A percentile compares a stretch with the other conserved stretches of the same genome.
Evolutionary conservation across 1,284 basidiomycete species (phyloP).

Genomic region (Apiotrichum siamense): DNA sequence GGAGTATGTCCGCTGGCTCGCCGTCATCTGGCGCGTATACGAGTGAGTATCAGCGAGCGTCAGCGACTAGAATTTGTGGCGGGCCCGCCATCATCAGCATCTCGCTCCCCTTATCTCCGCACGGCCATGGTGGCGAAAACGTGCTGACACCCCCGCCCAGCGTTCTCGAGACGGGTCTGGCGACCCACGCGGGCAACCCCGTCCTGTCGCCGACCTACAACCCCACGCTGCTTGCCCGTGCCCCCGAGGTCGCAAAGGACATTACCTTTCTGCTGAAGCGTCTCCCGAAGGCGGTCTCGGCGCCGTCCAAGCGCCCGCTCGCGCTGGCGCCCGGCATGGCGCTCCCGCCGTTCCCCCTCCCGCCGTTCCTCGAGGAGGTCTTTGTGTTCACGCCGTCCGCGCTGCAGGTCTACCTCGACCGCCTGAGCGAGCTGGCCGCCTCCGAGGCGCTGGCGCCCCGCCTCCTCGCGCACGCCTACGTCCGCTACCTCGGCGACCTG

Average conservation of each 20-base stretch:
- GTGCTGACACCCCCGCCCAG: slow-evolving; percentile 39
- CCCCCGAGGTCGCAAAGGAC: slow-evolving; percentile 58
- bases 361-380: slow-evolving; percentile 42
- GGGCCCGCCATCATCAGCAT: too few relatives aligned
- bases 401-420: slow-evolving; percentile 54
- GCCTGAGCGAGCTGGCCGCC: slow-evolving; percentile 51
- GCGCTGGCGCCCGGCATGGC: slow-evolving; percentile 35
- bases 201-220: slow-evolving; percentile 65
- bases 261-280: slow-evolving; percentile 58
- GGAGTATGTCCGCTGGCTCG: slow-evolving; percentile 65
- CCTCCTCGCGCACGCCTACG: slow-evolving; percentile 72
- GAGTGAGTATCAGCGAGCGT: slow-evolving; percentile 52
- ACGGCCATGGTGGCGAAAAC: not conserved
- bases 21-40: slow-evolving; percentile 73
- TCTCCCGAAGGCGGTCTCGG: slow-evolving; percentile 17
- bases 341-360: slow-evolving; percentile 52
- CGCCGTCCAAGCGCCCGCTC: slow-evolving; percentile 1
- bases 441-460: slow-evolving; percentile 52
- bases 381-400: slow-evolving; percentile 52
- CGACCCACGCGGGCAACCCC: slow-evolving; percentile 58
- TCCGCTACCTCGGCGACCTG: slow-evolving; percentile 78
- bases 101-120: not conserved
- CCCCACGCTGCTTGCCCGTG: slow-evolving; percentile 60
- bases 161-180: slow-evolving; percentile 61
- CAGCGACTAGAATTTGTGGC: not conserved